Evolutionary conservation across 2,329 filamentous ascomycete species (phyloP).

Genomic region (Hymenotorrendiella dingleyae): DNA sequence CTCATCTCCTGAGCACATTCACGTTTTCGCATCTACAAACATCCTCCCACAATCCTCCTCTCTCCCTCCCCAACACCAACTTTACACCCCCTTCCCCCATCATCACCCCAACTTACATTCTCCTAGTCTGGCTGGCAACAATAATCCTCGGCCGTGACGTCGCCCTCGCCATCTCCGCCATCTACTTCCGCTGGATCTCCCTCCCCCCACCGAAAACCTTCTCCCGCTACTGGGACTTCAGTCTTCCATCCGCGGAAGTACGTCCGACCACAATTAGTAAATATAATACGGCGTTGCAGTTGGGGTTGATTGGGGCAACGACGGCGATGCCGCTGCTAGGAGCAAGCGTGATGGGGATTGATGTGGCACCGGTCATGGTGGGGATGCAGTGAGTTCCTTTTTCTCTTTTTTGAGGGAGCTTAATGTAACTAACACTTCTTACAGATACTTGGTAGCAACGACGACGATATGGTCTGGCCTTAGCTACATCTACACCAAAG

Average conservation of each 20-base stretch:
- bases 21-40: neutral
- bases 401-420: neutral
- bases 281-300: slow-evolving; percentile 88
- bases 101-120: neutral
- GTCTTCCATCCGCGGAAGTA: slow-evolving; percentile 79
- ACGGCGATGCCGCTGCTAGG: slow-evolving; percentile 65
- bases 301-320: slow-evolving; percentile 78
- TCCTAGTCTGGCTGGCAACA: slow-evolving; percentile 72
- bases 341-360: slow-evolving; percentile 40
- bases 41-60: neutral
- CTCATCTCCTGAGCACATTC: no score
- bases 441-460: slow-evolving; percentile 70
- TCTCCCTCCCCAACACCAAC: neutral
- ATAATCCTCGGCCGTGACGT: slow-evolving; percentile 88
- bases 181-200: slow-evolving; percentile 95
- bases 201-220: slow-evolving; percentile 92
- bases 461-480: slow-evolving; percentile 93
- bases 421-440: slow-evolving; percentile 28
- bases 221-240: slow-evolving; percentile 93
- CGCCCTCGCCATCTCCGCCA: slow-evolving; percentile 74
- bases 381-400: slow-evolving; percentile 54
- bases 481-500: slow-evolving; percentile 85
- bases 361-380: slow-evolving; percentile 49
- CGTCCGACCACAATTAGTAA: slow-evolving; percentile 80
- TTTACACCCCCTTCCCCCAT: neutral